Conservation (phyloP, 371 early-diverging fungal genomes). For the Mucor saturninus region DNA sequence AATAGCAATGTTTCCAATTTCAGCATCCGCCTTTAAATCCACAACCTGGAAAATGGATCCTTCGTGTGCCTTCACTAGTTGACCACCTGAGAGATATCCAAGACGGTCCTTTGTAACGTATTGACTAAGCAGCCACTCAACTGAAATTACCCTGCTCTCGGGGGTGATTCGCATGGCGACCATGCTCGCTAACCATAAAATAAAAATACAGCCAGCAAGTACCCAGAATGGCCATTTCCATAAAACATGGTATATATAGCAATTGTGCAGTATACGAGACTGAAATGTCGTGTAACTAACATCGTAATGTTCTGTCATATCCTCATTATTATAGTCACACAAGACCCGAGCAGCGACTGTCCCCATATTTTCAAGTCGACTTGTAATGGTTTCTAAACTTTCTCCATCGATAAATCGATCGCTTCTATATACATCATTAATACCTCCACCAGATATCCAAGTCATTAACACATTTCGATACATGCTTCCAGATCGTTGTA, state of each 20-base stretch:
- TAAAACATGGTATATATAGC: neutral
- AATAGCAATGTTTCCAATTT: neutral
- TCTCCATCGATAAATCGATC: no score
- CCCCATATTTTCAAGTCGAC: neutral
- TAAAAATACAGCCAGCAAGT: neutral
- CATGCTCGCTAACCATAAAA: neutral
- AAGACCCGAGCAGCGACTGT: neutral
- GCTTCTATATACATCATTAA: no score
- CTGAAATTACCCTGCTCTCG: neutral
- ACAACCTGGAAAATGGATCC: neutral
- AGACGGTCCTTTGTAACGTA: neutral
- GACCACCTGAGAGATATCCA: neutral
- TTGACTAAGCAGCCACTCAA: neutral
- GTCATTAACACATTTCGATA: no score
- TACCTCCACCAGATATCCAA: no score
- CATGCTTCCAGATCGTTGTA: neutral
- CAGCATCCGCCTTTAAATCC: neutral
- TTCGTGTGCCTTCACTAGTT: neutral
- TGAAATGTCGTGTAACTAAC: neutral
- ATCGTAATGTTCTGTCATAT: neutral
- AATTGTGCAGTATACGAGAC: neutral
- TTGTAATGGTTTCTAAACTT: no score
- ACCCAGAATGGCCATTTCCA: slow-evolving; percentile 1
- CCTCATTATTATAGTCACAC: neutral
- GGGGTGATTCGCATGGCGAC: neutral